These are phyloP conservation scores for Polygonum aviculare DNA, from an alignment of 148 eudicot species.

Conservation along the genomic window DNA sequence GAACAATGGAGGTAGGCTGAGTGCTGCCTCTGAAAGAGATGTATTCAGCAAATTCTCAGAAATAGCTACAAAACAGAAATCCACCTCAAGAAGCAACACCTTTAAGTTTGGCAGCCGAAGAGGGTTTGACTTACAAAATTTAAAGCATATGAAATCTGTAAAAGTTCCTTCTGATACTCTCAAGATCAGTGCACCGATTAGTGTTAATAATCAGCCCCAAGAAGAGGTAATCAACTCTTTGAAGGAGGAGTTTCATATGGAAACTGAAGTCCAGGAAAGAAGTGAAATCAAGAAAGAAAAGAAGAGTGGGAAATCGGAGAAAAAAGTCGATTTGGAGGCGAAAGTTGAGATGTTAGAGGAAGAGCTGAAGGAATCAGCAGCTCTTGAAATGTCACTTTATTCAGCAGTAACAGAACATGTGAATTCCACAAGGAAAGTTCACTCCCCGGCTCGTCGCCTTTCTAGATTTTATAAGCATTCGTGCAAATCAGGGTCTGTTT, in stretches of 20 bases:
- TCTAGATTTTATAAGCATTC: constrained; percentile 64
- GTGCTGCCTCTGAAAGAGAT: constrained; percentile 20
- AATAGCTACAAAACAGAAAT: constrained; percentile 32
- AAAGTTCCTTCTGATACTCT: constrained; percentile 31
- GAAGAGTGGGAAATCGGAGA: constrained; percentile 26
- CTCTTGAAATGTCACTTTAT: constrained; percentile 56
- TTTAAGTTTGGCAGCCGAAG: constrained; percentile 36
- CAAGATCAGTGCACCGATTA: constrained; percentile 3
- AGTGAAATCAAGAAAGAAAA: constrained; percentile 28
- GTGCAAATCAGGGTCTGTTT: constrained; percentile 30
- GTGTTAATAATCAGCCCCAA: not conserved
- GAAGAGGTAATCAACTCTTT: not conserved
- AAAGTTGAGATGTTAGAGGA: constrained; percentile 69
- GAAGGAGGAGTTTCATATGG: constrained; percentile 6
- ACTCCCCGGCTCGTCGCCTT: constrained; percentile 75
- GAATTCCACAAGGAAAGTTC: constrained; percentile 71
- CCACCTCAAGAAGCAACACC: constrained; percentile 43
- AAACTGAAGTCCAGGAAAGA: constrained; percentile 27
- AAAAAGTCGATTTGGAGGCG: constrained; percentile 34
- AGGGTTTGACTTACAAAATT: constrained; percentile 33
- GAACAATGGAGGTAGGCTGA: constrained; percentile 15
- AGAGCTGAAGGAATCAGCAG: constrained; percentile 78
- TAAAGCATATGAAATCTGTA: constrained; percentile 65
- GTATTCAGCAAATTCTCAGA: constrained; percentile 29
- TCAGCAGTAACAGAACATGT: constrained; percentile 70